Conservation (phyloP, 2,329 filamentous ascomycete genomes). For the Berkeleyomyces basicola region DNA sequence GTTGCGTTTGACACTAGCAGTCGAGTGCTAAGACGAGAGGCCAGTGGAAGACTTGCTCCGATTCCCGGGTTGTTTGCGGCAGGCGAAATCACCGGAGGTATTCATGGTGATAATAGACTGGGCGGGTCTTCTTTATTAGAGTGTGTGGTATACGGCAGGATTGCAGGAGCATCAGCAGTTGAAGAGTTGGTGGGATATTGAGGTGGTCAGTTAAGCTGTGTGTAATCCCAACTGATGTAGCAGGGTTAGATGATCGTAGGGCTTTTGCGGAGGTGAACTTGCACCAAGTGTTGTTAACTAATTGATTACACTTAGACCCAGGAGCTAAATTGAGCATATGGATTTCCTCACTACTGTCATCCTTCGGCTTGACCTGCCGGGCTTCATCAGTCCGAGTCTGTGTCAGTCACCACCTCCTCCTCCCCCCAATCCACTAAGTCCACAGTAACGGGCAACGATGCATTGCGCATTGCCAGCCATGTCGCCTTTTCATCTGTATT, state of each 20-base stretch:
- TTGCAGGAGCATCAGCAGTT: conserved; percentile 35
- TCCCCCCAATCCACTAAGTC: conserved; percentile 48
- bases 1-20: conserved; percentile 37
- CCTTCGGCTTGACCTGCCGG: neutral
- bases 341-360: too few relatives aligned
- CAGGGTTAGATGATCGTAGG: neutral
- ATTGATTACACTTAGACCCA: too few relatives aligned
- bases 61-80: conserved; percentile 44
- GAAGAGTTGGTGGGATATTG: neutral
- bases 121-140: conserved; percentile 46
- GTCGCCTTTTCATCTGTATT: conserved; percentile 42
- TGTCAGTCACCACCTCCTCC: conserved; percentile 20
- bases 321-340: too few relatives aligned
- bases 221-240: neutral
- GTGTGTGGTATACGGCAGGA: conserved; percentile 46
- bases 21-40: conserved; percentile 29
- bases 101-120: conserved; percentile 46
- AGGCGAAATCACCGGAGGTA: conserved; percentile 46
- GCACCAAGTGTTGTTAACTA: too few relatives aligned
- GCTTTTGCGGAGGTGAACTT: neutral
- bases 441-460: conserved; percentile 41
- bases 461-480: conserved; percentile 50
- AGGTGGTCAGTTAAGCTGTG: neutral
- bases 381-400: conserved; percentile 13
- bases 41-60: conserved; percentile 22